Base-by-base conservation (phyloP, 2,329 filamentous ascomycete genomes). In the Tolypocladium ophioglossoides region DNA sequence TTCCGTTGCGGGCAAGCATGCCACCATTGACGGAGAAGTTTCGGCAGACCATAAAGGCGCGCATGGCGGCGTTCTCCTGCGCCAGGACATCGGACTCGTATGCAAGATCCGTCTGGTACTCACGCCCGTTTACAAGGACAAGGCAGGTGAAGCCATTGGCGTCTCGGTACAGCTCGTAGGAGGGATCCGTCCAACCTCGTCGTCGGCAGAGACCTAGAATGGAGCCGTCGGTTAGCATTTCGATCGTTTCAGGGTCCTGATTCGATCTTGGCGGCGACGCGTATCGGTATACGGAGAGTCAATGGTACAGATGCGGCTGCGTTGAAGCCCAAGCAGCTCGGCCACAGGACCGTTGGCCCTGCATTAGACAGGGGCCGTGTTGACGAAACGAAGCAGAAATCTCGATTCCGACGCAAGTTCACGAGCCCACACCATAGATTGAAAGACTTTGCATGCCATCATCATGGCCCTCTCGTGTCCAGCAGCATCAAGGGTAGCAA, bases 11-110 rank as follows among this genome's bases (percentile, higher is more conserved):
- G 58, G 82, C 83, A 59, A 85, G 76, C 90, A 95, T 96, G 68
- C 92, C 92, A 64, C 95, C 91, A 68, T 96, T 96, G 70, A 95
- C 89, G 54, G 90, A 95, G 74, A 96, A 96, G 78, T 96, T 96
- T 60, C 91, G 87, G 78, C 92, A 96, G 62, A 96, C 94, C 83
- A 96, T 92, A 73, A 96, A 97, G 55, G 92, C 92, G 58, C 91
- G 87, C 82, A 95, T 95, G 57, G 92, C 92, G 30, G 92, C 92
- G 64, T 92, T 94, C 71, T 97, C 91, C 67, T 91, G 89, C 49
- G 92, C 92, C 60, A 95, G 78, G 50, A 82, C 77, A 68, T 92
- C 88, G 58, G 86, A 88, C 68, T 88, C 84, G 74, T 94, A 95
- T 59, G 86, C 82, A 39, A 87, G 80, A 70, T 96, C 91, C 46